Percentiles rank a stretch among this genome's conserved stretches.
Evolutionary conservation across 352 stramenopile species (phyloP).

Genomic region (Globisporangium radiosum): DNA sequence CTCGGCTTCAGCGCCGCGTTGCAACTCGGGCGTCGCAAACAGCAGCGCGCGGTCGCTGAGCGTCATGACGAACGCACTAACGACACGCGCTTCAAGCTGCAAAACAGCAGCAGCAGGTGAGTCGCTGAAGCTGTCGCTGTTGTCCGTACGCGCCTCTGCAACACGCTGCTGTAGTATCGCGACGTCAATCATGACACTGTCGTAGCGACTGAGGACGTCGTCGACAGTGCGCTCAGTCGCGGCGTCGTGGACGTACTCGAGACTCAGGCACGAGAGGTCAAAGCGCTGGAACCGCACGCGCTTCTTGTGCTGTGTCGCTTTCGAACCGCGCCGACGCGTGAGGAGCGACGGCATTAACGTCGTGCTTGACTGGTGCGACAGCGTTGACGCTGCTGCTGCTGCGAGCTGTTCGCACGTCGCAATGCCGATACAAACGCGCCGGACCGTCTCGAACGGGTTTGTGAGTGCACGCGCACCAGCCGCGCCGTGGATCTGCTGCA

Average conservation of each 20-base stretch:
- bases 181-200: constrained; percentile 30
- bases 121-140: not conserved
- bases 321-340: constrained; percentile 8
- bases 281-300: constrained; percentile 61
- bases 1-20: constrained; percentile 2
- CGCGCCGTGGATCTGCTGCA: not conserved
- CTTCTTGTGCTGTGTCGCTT: constrained; percentile 17
- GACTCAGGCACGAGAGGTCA: constrained; percentile 51
- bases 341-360: constrained; percentile 12
- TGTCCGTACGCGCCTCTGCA: not conserved
- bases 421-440: constrained; percentile 26
- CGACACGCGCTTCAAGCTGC: constrained; percentile 5
- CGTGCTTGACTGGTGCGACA: not conserved
- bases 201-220: constrained; percentile 33
- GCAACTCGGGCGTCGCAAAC: constrained; percentile 6
- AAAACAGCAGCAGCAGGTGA: not conserved
- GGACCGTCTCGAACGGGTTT: constrained; percentile 20
- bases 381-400: not conserved
- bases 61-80: constrained; percentile 14
- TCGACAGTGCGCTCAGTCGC: constrained; percentile 36
- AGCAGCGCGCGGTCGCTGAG: constrained; percentile 13
- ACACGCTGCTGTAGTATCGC: constrained; percentile 12
- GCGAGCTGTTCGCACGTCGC: constrained; percentile 33
- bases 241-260: constrained; percentile 49
- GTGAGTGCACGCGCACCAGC: not conserved